phyloP scores from a whole-genome alignment of 2,329 filamentous ascomycete species.

The Fusarium coffeatum region DNA sequence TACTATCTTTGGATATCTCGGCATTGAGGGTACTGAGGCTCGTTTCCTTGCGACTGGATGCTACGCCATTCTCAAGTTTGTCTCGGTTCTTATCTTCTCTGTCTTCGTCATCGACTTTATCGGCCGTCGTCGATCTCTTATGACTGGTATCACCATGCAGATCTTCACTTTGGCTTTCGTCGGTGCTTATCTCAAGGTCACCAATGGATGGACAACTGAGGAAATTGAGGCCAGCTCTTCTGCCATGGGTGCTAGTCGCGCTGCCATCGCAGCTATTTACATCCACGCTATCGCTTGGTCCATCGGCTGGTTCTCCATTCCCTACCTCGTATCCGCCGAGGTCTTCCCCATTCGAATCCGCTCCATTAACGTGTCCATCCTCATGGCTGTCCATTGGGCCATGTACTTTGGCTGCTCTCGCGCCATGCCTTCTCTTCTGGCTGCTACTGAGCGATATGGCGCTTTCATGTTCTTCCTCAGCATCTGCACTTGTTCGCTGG shows the following conservation, averaged over 20 bases:
- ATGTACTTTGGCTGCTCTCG: conserved; percentile 51
- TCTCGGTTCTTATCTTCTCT: conserved; percentile 45
- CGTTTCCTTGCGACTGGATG: conserved; percentile 44
- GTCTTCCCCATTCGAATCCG: conserved; percentile 58
- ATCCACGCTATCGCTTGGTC: conserved; percentile 58
- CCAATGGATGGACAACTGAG: conserved; percentile 40
- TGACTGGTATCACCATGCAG: conserved; percentile 50
- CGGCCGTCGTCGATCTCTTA: conserved; percentile 49
- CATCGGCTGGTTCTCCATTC: conserved; percentile 60
- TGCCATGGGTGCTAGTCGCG: conserved; percentile 50
- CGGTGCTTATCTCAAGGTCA: conserved; percentile 48
- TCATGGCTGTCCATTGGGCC: conserved; percentile 58
- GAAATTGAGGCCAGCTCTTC: conserved; percentile 30
- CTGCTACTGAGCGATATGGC: conserved; percentile 48
- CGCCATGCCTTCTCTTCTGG: conserved; percentile 51
- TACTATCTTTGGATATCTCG: conserved; percentile 47
- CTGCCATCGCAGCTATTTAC: conserved; percentile 58
- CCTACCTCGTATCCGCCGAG: conserved; percentile 59
- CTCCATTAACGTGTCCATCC: conserved; percentile 54
- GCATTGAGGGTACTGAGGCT: conserved; percentile 39
- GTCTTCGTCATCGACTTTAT: conserved; percentile 50
- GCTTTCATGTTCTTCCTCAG: conserved; percentile 48
- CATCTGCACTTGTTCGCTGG: conserved; percentile 45
- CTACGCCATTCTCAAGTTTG: conserved; percentile 47
- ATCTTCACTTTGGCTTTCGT: conserved; percentile 48